Conservation (phyloP, 306 rosid genomes). For the Luffa aegyptiaca region DNA sequence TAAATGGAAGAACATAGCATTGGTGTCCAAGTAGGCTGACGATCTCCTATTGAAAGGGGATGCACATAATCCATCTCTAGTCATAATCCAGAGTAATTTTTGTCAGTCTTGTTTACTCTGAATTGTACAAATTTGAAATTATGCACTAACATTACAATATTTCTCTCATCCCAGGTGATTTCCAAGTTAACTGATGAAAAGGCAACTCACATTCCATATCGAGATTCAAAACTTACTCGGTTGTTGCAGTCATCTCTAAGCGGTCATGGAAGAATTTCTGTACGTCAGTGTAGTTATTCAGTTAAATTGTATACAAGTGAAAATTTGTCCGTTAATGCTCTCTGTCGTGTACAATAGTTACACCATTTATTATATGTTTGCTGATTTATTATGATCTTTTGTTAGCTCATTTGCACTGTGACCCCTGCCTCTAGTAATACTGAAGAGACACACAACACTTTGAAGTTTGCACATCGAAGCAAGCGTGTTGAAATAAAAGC, state of each 20-base stretch:
- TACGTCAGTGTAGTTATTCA: constrained; percentile 17
- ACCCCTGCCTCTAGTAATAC: constrained; percentile 53
- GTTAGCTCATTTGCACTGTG: constrained; percentile 44
- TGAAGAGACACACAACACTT: constrained; percentile 49
- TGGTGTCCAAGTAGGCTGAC: not conserved
- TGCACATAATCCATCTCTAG: not conserved
- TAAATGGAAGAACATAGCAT: not conserved
- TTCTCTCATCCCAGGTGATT: constrained; percentile 35
- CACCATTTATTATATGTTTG: not conserved
- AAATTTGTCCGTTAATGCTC: not conserved
- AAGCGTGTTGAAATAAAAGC: constrained; percentile 48
- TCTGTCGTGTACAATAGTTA: not conserved
- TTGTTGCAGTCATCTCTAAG: constrained; percentile 51
- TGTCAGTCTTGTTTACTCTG: not conserved
- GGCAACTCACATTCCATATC: constrained; percentile 49
- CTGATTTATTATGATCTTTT: constrained; percentile 14
- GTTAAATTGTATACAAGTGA: not conserved
- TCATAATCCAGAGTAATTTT: not conserved
- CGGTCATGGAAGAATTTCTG: constrained; percentile 48
- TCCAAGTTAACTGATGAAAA: constrained; percentile 49
- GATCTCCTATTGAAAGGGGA: not conserved
- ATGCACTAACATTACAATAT: not conserved
- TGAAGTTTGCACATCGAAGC: constrained; percentile 56
- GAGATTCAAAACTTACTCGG: constrained; percentile 58
- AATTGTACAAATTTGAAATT: not conserved